phyloP scores from a whole-genome alignment of 1,139 yeast genomes.

The Pichia sp. region DNA sequence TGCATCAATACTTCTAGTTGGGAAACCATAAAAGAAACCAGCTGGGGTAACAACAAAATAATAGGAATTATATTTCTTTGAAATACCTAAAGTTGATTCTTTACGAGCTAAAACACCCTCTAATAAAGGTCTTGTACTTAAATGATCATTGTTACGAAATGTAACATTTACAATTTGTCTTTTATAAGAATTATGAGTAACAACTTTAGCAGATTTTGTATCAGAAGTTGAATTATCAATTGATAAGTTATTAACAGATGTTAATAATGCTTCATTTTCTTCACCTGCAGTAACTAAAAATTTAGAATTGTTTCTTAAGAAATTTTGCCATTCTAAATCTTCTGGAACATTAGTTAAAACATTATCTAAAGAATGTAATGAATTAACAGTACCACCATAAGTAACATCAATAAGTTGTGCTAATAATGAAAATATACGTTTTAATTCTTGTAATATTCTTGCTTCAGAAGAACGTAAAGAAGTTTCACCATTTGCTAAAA shows the following conservation, averaged over 20 bases:
- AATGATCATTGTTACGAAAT: conserved; percentile 36
- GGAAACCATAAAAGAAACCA: conserved; percentile 40
- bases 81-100: conserved; percentile 33
- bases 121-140: conserved; percentile 37
- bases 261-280: neutral
- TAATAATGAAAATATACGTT: conserved; percentile 33
- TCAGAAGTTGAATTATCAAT: conserved; percentile 1
- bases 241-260: conserved; percentile 6
- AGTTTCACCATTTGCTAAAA: conserved; percentile 36
- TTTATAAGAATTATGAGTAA: conserved; percentile 28
- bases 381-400: conserved; percentile 26
- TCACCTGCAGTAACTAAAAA: conserved; percentile 28
- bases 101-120: conserved; percentile 42
- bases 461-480: conserved; percentile 37
- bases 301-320: conserved; percentile 29
- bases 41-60: conserved; percentile 43
- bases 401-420: conserved; percentile 29
- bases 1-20: conserved; percentile 38
- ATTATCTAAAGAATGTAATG: conserved; percentile 29
- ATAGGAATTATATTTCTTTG: conserved; percentile 37
- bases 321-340: conserved; percentile 41
- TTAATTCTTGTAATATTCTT: conserved; percentile 38
- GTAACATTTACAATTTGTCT: conserved; percentile 33
- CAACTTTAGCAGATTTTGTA: conserved; percentile 2
- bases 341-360: conserved; percentile 32